Base-by-base conservation (phyloP, 2,329 filamentous ascomycete species). In the Sporothrix globosa region DNA sequence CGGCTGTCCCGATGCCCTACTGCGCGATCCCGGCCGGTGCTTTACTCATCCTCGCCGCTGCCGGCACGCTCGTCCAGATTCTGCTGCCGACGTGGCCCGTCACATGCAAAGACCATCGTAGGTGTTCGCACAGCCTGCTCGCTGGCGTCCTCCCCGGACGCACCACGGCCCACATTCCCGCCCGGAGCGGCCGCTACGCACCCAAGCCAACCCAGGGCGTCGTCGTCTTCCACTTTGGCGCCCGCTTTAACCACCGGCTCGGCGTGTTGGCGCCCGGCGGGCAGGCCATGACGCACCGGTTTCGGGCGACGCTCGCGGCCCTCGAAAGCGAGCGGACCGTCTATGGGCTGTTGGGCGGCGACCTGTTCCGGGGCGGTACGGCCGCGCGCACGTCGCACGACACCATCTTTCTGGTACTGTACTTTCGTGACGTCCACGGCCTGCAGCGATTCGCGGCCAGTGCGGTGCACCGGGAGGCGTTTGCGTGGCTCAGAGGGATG, bases 211-310 rank as follows among this genome's bases (percentile, higher is more conserved):
- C 0, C 13, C 46, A 52, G 17, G 39, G 24, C 4, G 14, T 74
- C 2, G 73, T 74, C 21, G 80, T 83, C 69, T 83, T 84, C 76
- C 80, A 83, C 74, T 78, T 84, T 17, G 82, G 82, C 63, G 76
- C 80, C 14, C 82, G 83, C 70, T 77, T 78, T 74, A 83, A 83
- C 77, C 82, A 84, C 67, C 85, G 86, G 0, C 78, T 87, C 0
- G 85, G 86, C 3, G 56, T 82, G 10, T 75, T 87, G 24, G 78
- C 80, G 2, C 85, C 86, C 0, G 81, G 82, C 63, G 80, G 78
- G 69, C 77, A 77, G 30, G 77, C 83, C 21, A 74, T 84, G 0
- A 78, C 75, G 58, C 73, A 74, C 0, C 77, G 77, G 72, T 85
- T 86, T 74, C 14, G 56, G 0, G 71, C 68, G 10, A 83, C 87